Conservation (phyloP, 2,329 filamentous ascomycete genomes). For the Penicillium sclerotigenum region DNA sequence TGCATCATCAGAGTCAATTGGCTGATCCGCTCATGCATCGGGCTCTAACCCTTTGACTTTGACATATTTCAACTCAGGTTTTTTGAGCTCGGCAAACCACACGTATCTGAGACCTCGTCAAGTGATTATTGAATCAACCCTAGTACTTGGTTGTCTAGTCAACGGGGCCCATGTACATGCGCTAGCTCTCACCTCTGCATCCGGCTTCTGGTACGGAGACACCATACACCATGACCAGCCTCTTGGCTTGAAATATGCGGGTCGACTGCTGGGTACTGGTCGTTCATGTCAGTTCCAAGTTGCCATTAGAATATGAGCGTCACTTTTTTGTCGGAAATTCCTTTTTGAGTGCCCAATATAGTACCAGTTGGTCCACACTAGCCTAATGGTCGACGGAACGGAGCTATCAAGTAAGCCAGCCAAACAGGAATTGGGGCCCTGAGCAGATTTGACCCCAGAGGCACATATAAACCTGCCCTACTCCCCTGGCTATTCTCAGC, state of each 20-base stretch:
- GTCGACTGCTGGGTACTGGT: slow-evolving; percentile 5
- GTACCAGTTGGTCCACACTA: slow-evolving; percentile 1
- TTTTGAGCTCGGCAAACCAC: slow-evolving; percentile 1
- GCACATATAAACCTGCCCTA: slow-evolving; percentile 12
- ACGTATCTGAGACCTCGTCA: background rate
- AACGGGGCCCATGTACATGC: slow-evolving; percentile 11
- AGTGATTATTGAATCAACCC: slow-evolving; percentile 10
- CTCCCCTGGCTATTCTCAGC: background rate
- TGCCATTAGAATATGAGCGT: slow-evolving; percentile 8
- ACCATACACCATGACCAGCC: slow-evolving; percentile 5
- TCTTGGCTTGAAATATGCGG: slow-evolving; percentile 8
- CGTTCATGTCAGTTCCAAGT: slow-evolving; percentile 6
- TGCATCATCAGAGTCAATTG: slow-evolving; percentile 14
- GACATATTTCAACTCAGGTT: slow-evolving; percentile 3
- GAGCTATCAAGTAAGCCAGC: background rate
- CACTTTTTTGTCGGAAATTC: slow-evolving; percentile 5
- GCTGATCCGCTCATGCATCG: slow-evolving; percentile 9
- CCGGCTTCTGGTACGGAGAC: slow-evolving; percentile 4
- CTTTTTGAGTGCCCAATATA: slow-evolving; percentile 7
- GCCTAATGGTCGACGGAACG: slow-evolving; percentile 2
- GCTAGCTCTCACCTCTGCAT: slow-evolving; percentile 14
- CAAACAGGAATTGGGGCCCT: background rate
- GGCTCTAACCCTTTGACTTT: slow-evolving; percentile 13
- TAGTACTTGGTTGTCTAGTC: slow-evolving; percentile 15
- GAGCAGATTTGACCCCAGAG: background rate